Conservation (phyloP, 176 grass and related monocot species). For the Tuctoria greenei region DNA sequence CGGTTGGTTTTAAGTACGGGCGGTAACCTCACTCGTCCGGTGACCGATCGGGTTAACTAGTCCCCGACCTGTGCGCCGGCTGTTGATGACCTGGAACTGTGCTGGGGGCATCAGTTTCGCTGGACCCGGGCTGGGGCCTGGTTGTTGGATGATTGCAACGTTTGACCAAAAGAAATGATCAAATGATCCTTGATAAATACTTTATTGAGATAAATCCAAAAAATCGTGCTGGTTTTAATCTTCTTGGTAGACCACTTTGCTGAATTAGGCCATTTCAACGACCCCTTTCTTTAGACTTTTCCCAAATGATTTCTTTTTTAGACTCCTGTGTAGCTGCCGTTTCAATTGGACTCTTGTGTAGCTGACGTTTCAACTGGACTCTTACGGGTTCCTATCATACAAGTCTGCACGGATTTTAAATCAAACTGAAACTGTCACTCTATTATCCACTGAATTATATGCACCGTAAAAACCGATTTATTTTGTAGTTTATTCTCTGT, state of each 20-base stretch:
- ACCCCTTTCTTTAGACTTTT: background rate
- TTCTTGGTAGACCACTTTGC: background rate
- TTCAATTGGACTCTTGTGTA: background rate
- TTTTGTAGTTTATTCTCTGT: no score
- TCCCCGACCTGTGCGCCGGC: constrained; percentile 14
- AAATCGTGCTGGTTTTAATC: background rate
- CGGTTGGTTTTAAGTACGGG: constrained; percentile 12
- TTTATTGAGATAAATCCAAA: no score
- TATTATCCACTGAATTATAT: no score
- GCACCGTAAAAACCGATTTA: background rate
- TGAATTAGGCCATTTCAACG: constrained; percentile 2
- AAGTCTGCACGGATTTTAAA: no score
- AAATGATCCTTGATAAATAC: background rate
- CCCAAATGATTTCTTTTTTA: background rate
- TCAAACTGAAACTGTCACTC: no score
- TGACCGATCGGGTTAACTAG: background rate
- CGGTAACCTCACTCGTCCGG: constrained; percentile 31
- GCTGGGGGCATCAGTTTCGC: no score
- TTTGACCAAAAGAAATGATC: constrained; percentile 35
- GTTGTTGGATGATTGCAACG: constrained; percentile 14
- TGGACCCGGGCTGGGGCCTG: background rate
- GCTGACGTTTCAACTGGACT: background rate
- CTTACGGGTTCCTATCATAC: no score
- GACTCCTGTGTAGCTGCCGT: no score
- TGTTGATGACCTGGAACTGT: background rate